Conservation (phyloP, 2,329 filamentous ascomycete genomes). For the Biscogniauxia mediterranea region DNA sequence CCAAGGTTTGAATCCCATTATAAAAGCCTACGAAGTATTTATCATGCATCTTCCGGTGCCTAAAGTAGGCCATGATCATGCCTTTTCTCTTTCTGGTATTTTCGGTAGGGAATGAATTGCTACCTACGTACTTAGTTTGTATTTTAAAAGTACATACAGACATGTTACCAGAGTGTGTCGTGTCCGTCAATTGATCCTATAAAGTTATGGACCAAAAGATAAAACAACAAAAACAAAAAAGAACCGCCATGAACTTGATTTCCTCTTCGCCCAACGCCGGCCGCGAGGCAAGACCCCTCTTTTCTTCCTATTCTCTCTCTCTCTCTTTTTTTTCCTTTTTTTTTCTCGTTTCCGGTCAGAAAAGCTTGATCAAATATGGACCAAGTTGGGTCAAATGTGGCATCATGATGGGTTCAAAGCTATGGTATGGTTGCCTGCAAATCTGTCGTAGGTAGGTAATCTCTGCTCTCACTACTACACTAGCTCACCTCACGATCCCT, state of each 20-base stretch:
- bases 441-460: not conserved
- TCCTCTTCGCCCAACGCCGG: not conserved
- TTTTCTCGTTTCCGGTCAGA: not conserved
- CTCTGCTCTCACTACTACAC: not conserved
- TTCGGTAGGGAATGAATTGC: too few species aligned
- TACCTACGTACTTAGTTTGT: not conserved
- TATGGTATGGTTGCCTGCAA: not conserved
- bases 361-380: not conserved
- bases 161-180: not conserved
- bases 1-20: too few species aligned
- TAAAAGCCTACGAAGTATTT: too few species aligned
- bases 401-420: not conserved
- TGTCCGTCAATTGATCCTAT: not conserved
- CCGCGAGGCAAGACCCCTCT: too few species aligned
- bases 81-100: too few species aligned
- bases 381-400: not conserved
- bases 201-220: not conserved
- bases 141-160: not conserved
- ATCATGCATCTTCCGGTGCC: too few species aligned
- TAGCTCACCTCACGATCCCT: not conserved
- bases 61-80: too few species aligned
- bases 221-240: not conserved
- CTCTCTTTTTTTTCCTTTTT: not conserved
- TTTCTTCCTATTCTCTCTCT: too few species aligned
- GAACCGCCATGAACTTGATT: not conserved